Evolutionary conservation across 805 yeast species (phyloP), one percentile per base, ranked within the genome.

Genomic region (Kazachstania psychrophila): DNA sequence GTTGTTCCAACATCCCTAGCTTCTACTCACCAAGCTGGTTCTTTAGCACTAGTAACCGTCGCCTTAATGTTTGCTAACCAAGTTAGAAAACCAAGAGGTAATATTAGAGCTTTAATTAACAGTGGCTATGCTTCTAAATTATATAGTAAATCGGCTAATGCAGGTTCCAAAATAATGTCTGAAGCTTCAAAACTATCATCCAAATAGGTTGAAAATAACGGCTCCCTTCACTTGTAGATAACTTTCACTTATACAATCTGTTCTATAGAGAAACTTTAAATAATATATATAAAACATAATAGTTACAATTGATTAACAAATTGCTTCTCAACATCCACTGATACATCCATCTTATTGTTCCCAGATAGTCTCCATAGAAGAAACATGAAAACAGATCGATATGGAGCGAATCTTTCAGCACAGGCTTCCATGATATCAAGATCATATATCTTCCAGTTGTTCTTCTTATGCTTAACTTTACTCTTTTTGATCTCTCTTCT

Each of bases 21-120:
- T 2, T 94, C 96, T 4, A 75, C 87, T 5, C 99, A 92, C 58
- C 99, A 92, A 66, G 96, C 95, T 7, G 97, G 97, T 48, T 95
- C 96, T 1, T 64, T 92, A 48, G 94, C 94, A 0, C 67, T 92
- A 33, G 66, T 92, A 49, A 88, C 98, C 0, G 69, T 82, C 12
- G 72, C 86, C n/a, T 65, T 89, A 40, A 67, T 79, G 9, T 63
- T 77, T 37, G 71, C 75, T 9, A 67, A 75, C 39, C 69, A 73
- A 37, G 58, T 83, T 47, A 66, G 77, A 43, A 68, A 68, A 44
- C 87, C 88, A 33, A 68, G 78, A 55, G 49, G 55, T 5, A 60
- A 62, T 25, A 58, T 65, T 26, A 58, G 64, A 45, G 52, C 62
- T 15, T 39, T 64, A 31, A 51, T 64, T 6, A 54, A 54, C 19